A percentile compares a stretch with the other conserved stretches of the same genome.
These are phyloP conservation scores for Blastomyces gilchristii DNA, from an alignment of 2,329 filamentous ascomycete species.

Conservation along the genomic window DNA sequence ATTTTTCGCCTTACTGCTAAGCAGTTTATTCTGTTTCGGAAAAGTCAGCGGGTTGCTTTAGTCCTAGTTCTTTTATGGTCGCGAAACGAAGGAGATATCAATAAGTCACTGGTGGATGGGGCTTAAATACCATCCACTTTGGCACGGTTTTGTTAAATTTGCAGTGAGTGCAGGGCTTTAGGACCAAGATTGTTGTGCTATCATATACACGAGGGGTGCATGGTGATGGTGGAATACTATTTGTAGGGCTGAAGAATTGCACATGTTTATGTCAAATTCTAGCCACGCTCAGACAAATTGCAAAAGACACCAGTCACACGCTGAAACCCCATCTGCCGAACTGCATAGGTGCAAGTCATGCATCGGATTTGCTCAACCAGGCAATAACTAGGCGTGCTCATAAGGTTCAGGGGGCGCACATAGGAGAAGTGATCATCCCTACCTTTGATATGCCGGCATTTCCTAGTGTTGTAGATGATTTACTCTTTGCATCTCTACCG, in stretches of 20 bases:
- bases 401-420: neutral
- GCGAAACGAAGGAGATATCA: neutral
- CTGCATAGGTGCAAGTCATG: neutral
- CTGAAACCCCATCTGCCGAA: neutral
- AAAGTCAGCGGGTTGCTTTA: neutral
- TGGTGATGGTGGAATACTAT: neutral
- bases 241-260: neutral
- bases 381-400: too few relatives aligned
- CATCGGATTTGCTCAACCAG: neutral
- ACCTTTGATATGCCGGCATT: slow-evolving; percentile 52
- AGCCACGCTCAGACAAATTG: neutral
- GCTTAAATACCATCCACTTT: neutral
- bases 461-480: slow-evolving; percentile 45
- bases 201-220: neutral
- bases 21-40: slow-evolving; percentile 48
- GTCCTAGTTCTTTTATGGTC: neutral
- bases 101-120: neutral
- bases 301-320: neutral
- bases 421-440: slow-evolving; percentile 11
- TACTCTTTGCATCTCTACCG: slow-evolving; percentile 32
- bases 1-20: slow-evolving; percentile 56
- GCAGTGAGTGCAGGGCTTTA: neutral
- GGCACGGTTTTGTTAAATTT: neutral
- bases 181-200: neutral
- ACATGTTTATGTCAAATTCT: neutral